Evolutionary conservation across 2,329 filamentous ascomycete species (phyloP).

Genomic region (Diaporthe humulicola): DNA sequence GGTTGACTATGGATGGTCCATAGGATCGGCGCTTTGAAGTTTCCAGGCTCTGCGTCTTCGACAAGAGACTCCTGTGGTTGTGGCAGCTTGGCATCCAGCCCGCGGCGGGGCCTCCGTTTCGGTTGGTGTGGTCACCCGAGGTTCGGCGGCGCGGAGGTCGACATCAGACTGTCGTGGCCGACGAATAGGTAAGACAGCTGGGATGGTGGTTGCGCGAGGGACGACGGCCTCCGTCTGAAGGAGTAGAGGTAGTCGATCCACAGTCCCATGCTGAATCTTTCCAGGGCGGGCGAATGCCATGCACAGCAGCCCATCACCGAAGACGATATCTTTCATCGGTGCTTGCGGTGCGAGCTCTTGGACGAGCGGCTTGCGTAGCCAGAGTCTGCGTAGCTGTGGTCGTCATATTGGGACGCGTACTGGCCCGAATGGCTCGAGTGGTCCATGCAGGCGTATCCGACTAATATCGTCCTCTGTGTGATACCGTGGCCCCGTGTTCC

Average conservation of each 20-base stretch:
- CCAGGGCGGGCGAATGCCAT: slow-evolving; percentile 56
- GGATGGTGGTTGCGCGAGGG: slow-evolving; percentile 57
- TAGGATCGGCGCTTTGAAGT: slow-evolving; percentile 2
- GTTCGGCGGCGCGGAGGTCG: slow-evolving; percentile 53
- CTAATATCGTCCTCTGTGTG: slow-evolving; percentile 81
- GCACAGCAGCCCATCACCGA: slow-evolving; percentile 60
- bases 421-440: slow-evolving; percentile 59
- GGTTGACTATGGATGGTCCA: neutral
- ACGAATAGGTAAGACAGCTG: slow-evolving; percentile 63
- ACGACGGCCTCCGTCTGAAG: slow-evolving; percentile 53
- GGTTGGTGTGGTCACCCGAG: slow-evolving; percentile 33
- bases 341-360: slow-evolving; percentile 55
- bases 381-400: slow-evolving; percentile 65
- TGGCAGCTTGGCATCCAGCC: slow-evolving; percentile 42
- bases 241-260: slow-evolving; percentile 66
- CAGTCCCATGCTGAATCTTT: slow-evolving; percentile 57
- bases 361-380: slow-evolving; percentile 66
- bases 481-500: slow-evolving; percentile 79
- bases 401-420: slow-evolving; percentile 51
- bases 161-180: slow-evolving; percentile 57
- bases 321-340: slow-evolving; percentile 68
- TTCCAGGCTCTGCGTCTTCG: slow-evolving; percentile 34
- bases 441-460: slow-evolving; percentile 81
- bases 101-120: neutral
- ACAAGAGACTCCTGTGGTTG: slow-evolving; percentile 36